Evolutionary conservation across 2,329 filamentous ascomycete species (phyloP).

Genomic region (Pestalotiopsis sp.): DNA sequence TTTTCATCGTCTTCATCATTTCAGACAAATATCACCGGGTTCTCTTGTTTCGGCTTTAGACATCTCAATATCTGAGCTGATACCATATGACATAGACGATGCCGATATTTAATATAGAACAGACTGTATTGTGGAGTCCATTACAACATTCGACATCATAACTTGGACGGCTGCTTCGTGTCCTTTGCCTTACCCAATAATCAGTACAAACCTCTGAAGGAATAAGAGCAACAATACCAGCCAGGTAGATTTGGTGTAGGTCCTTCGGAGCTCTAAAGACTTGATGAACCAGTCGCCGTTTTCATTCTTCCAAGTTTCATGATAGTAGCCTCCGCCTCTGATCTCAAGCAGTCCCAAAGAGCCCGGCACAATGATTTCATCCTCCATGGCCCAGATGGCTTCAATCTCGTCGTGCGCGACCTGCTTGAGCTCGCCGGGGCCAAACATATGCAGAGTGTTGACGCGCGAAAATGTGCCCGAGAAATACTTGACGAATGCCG

Average conservation of each 20-base stretch:
- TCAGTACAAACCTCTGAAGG: neutral
- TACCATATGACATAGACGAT: neutral
- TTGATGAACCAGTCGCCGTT: neutral
- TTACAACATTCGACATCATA: neutral
- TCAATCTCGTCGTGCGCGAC: neutral
- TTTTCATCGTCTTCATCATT: too few species aligned
- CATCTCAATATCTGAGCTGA: neutral
- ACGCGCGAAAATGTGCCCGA: neutral
- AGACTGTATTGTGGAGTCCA: neutral
- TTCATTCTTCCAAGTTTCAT: neutral
- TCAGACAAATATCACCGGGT: too few species aligned
- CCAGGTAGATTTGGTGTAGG: neutral
- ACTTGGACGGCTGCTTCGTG: neutral
- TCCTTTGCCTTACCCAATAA: neutral
- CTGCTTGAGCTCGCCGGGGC: neutral
- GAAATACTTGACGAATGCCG: neutral
- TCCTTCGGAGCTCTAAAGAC: neutral
- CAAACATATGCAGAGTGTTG: neutral
- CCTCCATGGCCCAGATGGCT: slow-evolving; percentile 1
- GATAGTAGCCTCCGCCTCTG: neutral
- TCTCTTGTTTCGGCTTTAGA: neutral
- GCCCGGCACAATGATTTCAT: neutral
- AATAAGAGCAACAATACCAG: neutral
- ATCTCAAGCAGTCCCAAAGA: neutral
- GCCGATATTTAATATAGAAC: neutral